Percentiles rank a stretch among this genome's conserved stretches.
phyloP scores from a whole-genome alignment of 2,329 filamentous ascomycete species.

The Alternaria arborescens region DNA sequence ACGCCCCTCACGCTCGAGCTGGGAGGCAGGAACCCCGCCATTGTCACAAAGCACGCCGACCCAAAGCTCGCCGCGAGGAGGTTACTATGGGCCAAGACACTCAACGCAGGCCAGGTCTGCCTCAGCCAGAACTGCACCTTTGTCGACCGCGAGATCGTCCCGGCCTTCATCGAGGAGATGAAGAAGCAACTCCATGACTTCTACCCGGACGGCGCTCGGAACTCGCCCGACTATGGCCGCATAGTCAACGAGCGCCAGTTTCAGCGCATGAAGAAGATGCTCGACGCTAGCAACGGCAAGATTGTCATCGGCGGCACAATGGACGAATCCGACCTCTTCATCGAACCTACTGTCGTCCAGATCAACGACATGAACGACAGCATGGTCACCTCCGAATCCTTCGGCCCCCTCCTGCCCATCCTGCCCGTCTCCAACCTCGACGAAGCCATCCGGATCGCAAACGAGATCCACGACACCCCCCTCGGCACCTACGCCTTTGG shows the following conservation, averaged over 20 bases:
- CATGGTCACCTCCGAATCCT: constrained; percentile 84
- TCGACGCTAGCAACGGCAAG: constrained; percentile 83
- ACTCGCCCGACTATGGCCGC: constrained; percentile 78
- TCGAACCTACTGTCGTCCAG: constrained; percentile 92
- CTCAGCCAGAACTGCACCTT: constrained; percentile 92
- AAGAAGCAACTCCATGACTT: constrained; percentile 76
- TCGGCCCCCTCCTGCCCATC: constrained; percentile 90
- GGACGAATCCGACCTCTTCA: constrained; percentile 81
- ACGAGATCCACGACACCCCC: constrained; percentile 82
- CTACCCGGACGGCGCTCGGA: constrained; percentile 81
- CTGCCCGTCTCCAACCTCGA: constrained; percentile 81
- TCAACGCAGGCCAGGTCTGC: constrained; percentile 91
- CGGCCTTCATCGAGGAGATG: constrained; percentile 77
- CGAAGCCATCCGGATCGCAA: constrained; percentile 83
- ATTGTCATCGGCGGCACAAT: constrained; percentile 86
- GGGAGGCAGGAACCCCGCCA: constrained; percentile 89
- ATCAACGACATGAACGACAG: constrained; percentile 78
- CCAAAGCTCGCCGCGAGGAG: constrained; percentile 81
- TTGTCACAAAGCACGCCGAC: constrained; percentile 85
- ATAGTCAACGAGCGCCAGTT: constrained; percentile 86
- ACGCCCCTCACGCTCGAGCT: constrained; percentile 91
- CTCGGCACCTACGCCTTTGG: constrained; percentile 88
- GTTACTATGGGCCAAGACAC: constrained; percentile 85
- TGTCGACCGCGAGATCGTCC: constrained; percentile 76
- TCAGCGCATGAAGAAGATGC: constrained; percentile 84